phyloP scores from a whole-genome alignment of 345 rosid species.

The Dipteronia dyeriana region DNA sequence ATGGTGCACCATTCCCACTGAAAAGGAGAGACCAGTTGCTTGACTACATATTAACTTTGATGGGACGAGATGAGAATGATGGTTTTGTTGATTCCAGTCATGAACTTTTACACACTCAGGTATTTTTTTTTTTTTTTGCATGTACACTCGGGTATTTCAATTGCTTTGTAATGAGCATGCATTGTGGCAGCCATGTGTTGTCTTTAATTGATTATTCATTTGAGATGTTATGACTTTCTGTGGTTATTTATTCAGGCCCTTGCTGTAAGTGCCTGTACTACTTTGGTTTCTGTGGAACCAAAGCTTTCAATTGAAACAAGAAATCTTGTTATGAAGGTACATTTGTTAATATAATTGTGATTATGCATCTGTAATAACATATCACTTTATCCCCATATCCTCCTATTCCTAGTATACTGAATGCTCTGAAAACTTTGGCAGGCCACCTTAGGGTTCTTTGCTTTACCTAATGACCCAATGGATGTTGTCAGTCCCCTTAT shows the following conservation, averaged over 20 bases:
- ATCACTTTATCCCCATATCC: neutral
- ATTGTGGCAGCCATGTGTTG: neutral
- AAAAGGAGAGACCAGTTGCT: constrained; percentile 85
- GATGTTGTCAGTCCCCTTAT: constrained; percentile 87
- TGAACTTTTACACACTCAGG: constrained; percentile 88
- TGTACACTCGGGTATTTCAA: constrained; percentile 68
- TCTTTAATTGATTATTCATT: neutral
- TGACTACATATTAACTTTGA: constrained; percentile 87
- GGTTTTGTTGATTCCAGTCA: constrained; percentile 83
- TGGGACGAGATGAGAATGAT: constrained; percentile 90
- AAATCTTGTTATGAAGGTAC: constrained; percentile 90
- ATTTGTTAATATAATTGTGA: constrained; percentile 1
- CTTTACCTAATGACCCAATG: constrained; percentile 81
- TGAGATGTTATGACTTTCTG: neutral
- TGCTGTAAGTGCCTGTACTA: constrained; percentile 95
- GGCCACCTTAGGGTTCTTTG: constrained; percentile 98
- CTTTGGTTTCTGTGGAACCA: constrained; percentile 96
- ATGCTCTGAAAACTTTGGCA: constrained; percentile 36
- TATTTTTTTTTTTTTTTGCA: too few species aligned
- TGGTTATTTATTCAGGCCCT: constrained; percentile 64
- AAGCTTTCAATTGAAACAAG: constrained; percentile 91
- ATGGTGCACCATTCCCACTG: constrained; percentile 84
- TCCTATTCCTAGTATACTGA: constrained; percentile 5
- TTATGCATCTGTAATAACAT: neutral
- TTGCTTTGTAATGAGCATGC: constrained; percentile 2